Evolutionary conservation across 176 grass and related monocot genomes (phyloP), one percentile per base, ranked within the genome.

Genomic region (Eleusine coracana): DNA sequence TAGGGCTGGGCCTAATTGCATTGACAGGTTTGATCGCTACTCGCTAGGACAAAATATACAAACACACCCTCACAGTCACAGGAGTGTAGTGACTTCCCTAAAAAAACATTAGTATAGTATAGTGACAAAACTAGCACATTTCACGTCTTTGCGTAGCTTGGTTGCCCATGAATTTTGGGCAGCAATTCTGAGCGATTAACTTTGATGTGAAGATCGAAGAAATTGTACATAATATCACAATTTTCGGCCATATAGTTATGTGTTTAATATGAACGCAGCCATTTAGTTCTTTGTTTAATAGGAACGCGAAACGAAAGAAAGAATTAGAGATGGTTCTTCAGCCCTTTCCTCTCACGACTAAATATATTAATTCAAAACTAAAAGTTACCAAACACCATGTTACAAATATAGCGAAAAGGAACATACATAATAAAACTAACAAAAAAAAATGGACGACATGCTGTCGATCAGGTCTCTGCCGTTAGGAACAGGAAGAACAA

Each of bases 401-500:
- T 58, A 55, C 45, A 76, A 59, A 76, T n/a, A 34, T 6, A 39
- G 28, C 25, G 48, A 4, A 29, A 79, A 82, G 74, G 10, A 41
- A 36, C 16, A 77, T 45, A n/a, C 58, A 25, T 25, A 25, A 72
- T 1, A 17, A 55, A 42, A 42, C 51, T 70, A 85, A 60, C 11
- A 34, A 76, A 65, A 82, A 1, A 72, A 82, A 34, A 42, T 25
- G 34, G 56, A 68, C 15, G 37, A 17, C 36, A 76, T 29, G 36
- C 79, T 71, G 67, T 20, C 54, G 54, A 79, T 79, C 61, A 48
- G 18, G 64, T 58, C 29, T 31, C 37, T 39, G 60, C 28, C 1
- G 11, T 60, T 68, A 73, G 67, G 67, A 79, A 79, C 74, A 73
- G 49, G 68, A 79, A 74, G 59, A 25, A 25, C 25, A 88, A 68